Evolutionary conservation across 2,329 filamentous ascomycete species (phyloP).

Genomic region (Neospermospora avenae): DNA sequence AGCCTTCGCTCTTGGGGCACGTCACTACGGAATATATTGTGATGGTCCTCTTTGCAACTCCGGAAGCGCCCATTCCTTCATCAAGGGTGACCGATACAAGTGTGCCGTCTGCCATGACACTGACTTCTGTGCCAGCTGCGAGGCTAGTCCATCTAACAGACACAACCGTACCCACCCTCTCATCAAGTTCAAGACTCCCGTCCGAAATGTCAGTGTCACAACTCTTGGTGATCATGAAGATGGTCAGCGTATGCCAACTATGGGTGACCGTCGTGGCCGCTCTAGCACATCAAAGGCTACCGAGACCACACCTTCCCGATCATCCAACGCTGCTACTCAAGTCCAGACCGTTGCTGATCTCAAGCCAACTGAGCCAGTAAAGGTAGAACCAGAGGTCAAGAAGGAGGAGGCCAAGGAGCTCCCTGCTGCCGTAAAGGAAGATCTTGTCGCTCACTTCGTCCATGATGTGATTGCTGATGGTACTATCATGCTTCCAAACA

Average conservation of each 20-base stretch:
- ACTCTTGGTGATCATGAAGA: constrained; percentile 75
- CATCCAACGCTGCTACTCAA: constrained; percentile 52
- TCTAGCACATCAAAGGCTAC: constrained; percentile 46
- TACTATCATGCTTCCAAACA: constrained; percentile 64
- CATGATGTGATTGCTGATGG: constrained; percentile 78
- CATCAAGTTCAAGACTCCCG: constrained; percentile 93
- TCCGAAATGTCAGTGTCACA: constrained; percentile 82
- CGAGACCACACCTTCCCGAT: constrained; percentile 46
- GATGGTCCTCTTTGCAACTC: constrained; percentile 83
- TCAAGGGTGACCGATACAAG: constrained; percentile 89
- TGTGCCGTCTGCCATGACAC: constrained; percentile 93
- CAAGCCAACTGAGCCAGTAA: constrained; percentile 55
- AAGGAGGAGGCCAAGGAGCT: constrained; percentile 32
- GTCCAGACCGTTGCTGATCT: constrained; percentile 74
- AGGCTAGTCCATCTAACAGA: constrained; percentile 76
- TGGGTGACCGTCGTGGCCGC: constrained; percentile 61
- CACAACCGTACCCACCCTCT: constrained; percentile 97
- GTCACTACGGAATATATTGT: constrained; percentile 88
- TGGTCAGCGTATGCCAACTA: constrained; percentile 59
- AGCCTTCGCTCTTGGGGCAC: constrained; percentile 41
- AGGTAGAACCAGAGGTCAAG: constrained; percentile 33
- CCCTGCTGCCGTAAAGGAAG: constrained; percentile 31
- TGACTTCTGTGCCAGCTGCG: constrained; percentile 93
- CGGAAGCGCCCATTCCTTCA: constrained; percentile 62
- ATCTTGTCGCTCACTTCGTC: constrained; percentile 67